These are phyloP conservation scores for Pseudocercospora macadamiae DNA, from an alignment of 2,329 filamentous ascomycete genomes.

Conservation along the genomic window DNA sequence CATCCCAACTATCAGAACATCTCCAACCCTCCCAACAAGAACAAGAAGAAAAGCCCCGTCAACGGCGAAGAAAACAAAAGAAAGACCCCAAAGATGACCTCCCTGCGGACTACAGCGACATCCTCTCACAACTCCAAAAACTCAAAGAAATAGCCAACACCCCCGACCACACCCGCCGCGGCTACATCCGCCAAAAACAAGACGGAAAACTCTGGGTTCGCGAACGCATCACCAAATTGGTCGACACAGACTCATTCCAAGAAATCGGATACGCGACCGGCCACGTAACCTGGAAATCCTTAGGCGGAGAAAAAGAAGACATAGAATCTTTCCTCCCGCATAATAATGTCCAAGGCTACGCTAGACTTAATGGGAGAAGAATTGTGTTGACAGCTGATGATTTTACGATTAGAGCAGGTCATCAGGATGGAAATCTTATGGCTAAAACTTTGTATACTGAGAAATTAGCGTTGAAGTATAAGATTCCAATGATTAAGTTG, in stretches of 20 bases:
- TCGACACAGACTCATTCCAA: slow-evolving; percentile 59
- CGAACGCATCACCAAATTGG: slow-evolving; percentile 61
- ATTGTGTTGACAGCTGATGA: slow-evolving; percentile 67
- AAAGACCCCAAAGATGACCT: slow-evolving; percentile 47
- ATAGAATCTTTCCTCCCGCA: slow-evolving; percentile 58
- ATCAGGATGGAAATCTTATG: slow-evolving; percentile 64
- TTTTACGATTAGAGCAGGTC: slow-evolving; percentile 64
- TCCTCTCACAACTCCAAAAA: slow-evolving; percentile 59
- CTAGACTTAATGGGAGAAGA: slow-evolving; percentile 55
- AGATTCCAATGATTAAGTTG: slow-evolving; percentile 64
- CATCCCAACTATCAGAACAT: slow-evolving; percentile 36
- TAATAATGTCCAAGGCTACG: slow-evolving; percentile 63
- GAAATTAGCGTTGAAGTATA: slow-evolving; percentile 60
- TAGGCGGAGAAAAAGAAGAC: slow-evolving; percentile 49
- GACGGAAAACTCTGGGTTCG: slow-evolving; percentile 68
- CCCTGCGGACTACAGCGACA: slow-evolving; percentile 64
- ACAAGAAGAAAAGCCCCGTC: slow-evolving; percentile 31
- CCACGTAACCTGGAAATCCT: slow-evolving; percentile 60
- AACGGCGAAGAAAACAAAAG: slow-evolving; percentile 39
- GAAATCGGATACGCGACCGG: slow-evolving; percentile 65
- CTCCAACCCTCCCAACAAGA: slow-evolving; percentile 40
- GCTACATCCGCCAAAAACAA: slow-evolving; percentile 65
- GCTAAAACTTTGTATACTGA: slow-evolving; percentile 63
- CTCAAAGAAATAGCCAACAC: slow-evolving; percentile 58
- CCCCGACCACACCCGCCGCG: slow-evolving; percentile 57